Base-by-base conservation (phyloP, 352 stramenopile genomes). In the Thalassiosira livingstoniorum region DNA sequence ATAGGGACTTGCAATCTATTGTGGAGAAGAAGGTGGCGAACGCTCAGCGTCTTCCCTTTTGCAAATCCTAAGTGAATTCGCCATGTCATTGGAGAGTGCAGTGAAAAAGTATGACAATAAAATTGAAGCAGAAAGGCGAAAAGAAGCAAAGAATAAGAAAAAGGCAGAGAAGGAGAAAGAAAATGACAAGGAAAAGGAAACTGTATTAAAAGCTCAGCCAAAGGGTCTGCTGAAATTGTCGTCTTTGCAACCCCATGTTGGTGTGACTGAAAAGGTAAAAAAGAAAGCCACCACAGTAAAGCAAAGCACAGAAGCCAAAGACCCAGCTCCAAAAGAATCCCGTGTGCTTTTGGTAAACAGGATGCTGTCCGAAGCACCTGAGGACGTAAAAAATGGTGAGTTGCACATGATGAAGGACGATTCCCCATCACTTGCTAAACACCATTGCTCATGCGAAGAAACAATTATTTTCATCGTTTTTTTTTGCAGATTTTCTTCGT, bases 101-200 rank as follows among this genome's bases (percentile, higher is more conserved):
- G 74, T 95, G 0, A 87, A 86, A 54, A 94, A 93, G 67, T 89
- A 95, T 57, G 87, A 95, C 63, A 32, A 87, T 67, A 64, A 69
- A 37, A 23, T 77, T 31, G 85, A 77, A 76, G 42, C 67, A 55
- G 66, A 92, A 83, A 82, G 70, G 37, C 60, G 54, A 43, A 87
- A 83, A 64, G 73, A 54, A 34, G 76, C 62, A 21, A 71, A 75
- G 58, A 23, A 60, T 55, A 89, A 81, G 35, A 79, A 80, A 25
- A 85, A 42, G n/a, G 51, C 67, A 77, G 55, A 53, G 51, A 60
- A 60, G 42, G 47, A 45, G 29, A 34, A 31, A 21, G 37, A 76
- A 55, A 75, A 87, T 62, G 74, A 77, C 60, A 78, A 83, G 57
- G 62, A 62, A 7, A 87, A 80, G 55, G 80, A 87, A 71, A 83